Evolutionary conservation across 2,329 filamentous ascomycete genomes (phyloP).

Genomic region (Sporothrix pallida): DNA sequence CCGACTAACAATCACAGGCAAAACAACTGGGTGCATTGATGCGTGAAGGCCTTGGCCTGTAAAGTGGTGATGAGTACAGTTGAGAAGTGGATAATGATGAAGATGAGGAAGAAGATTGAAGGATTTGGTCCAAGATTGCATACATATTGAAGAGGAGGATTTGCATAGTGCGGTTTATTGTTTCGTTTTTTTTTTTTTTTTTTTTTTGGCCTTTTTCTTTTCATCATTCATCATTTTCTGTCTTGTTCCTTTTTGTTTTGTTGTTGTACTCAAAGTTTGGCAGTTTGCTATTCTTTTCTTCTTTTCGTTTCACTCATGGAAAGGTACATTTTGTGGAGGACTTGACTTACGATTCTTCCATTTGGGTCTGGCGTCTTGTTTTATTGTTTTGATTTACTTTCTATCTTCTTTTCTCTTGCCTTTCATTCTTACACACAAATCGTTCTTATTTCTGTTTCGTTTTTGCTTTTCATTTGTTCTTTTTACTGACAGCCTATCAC

Average conservation of each 20-base stretch:
- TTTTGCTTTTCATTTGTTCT: not conserved
- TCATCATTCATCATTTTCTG: not conserved
- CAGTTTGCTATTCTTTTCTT: not conserved
- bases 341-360: not conserved
- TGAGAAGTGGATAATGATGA: not conserved
- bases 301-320: not conserved
- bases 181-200: not conserved
- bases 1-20: constrained; percentile 43
- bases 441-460: not conserved
- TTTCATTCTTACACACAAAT: not conserved
- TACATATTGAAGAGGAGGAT: not conserved
- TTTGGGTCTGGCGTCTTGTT: constrained; percentile 4
- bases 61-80: not conserved
- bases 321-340: constrained; percentile 20
- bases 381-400: not conserved
- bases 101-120: not conserved
- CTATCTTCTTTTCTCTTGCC: not conserved
- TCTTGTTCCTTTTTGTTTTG: not conserved
- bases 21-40: constrained; percentile 47
- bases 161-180: not conserved
- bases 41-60: constrained; percentile 44
- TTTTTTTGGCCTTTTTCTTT: not conserved
- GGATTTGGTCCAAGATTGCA: not conserved
- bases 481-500: not conserved
- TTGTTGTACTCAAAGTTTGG: not conserved